These are phyloP conservation scores for Tulasnella sp. DNA, from an alignment of 768 basidiomycete species.

Conservation along the genomic window DNA sequence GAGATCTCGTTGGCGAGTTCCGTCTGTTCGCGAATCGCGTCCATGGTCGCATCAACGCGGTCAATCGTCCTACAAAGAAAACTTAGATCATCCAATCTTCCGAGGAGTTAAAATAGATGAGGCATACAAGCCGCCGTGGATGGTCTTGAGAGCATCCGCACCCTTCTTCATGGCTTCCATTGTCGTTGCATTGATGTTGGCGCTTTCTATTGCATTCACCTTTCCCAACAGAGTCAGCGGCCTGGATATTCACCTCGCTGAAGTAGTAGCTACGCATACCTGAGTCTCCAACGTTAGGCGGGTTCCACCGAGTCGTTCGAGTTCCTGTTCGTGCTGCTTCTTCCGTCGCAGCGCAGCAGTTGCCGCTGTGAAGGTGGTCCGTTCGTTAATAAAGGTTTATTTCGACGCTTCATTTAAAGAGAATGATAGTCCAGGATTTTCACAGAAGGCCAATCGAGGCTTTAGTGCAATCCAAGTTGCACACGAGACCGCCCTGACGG, in stretches of 20 bases:
- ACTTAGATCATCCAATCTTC: background rate
- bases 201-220: conserved; percentile 94
- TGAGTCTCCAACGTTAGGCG: conserved; percentile 93
- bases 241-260: background rate
- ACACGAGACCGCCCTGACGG: background rate
- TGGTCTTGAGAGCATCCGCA: conserved; percentile 81
- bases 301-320: conserved; percentile 82
- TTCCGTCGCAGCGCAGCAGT: conserved; percentile 89
- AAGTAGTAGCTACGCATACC: conserved; percentile 40
- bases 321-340: conserved; percentile 84
- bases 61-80: conserved; percentile 66
- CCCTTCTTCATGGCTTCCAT: conserved; percentile 98
- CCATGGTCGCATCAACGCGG: conserved; percentile 90
- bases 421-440: background rate
- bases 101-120: background rate
- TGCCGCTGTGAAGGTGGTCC: conserved; percentile 60
- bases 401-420: background rate
- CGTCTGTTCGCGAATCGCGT: conserved; percentile 83
- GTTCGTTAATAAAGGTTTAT: background rate
- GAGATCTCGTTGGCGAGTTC: conserved; percentile 92
- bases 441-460: background rate
- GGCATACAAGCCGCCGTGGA: conserved; percentile 87
- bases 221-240: conserved; percentile 33
- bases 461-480: background rate
- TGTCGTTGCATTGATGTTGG: conserved; percentile 96